Base-by-base conservation (phyloP, 805 yeast species). In the Yarrowia sp. region DNA sequence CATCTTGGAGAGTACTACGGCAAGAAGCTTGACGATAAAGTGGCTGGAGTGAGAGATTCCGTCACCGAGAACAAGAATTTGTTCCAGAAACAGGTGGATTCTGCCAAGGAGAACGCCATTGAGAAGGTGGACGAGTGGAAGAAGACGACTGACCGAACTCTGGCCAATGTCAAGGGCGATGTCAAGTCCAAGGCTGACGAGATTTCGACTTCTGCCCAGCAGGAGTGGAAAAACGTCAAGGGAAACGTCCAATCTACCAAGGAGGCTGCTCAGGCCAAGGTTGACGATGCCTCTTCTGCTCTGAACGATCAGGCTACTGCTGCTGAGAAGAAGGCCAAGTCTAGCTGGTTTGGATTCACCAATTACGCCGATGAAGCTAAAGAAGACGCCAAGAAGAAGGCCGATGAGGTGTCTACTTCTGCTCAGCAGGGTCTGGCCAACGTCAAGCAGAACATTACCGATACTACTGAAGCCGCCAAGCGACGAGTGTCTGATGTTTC, bases 1-100 rank as follows among this genome's bases (percentile, higher is more conserved):
- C 60, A 39, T 11, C 60, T 53, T n/a, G 63, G 66, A 8, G 60
- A 65, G 67, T 45, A 67, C 51, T 51, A 39, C 39, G 69, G 68
- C 33, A 47, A 57, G 66, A 64, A 66, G 65, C 55, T 64, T 17
- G 68, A 65, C 45, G 45, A 53, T 28, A 38, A 53, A 45, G 60
- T 53, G 7, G 45, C 45, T 36, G 36, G 32, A 1, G 60, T 53
- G 38, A 45, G 45, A 8, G 60, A 53, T 4, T 5, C 45, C 2
- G 28, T 53, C 36, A n/a, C 39, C 6, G 60, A 39, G 28, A 39
- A 51, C 60, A 28, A 39, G 45, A n/a, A 33, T 10, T 22, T 53
- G 14, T 22, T 53, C 13, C 58, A 65, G 47, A 45, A 60, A 45
- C 43, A 63, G 63, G 28, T 65, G 6, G 67, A 43, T 22, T n/a